Conservation (phyloP, 305 asterid genomes). For the Fraxinus xanthoxyloides region DNA sequence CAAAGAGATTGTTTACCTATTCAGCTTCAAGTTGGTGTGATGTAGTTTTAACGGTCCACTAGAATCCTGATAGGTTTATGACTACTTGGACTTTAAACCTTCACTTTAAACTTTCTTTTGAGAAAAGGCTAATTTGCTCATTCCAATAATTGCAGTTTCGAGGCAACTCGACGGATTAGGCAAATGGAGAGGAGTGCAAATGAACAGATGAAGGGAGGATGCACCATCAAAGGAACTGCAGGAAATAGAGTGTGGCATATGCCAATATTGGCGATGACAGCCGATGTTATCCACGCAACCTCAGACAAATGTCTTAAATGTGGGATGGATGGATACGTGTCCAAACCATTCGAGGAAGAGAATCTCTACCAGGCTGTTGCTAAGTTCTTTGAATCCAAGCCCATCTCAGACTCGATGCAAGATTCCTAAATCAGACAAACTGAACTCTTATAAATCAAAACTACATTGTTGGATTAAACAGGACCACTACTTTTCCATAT, state of each 20-base stretch:
- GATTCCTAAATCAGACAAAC: conserved; percentile 1
- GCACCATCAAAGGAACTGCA: conserved; percentile 20
- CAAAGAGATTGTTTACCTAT: not conserved
- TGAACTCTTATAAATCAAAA: not conserved
- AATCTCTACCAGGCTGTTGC: conserved; percentile 74
- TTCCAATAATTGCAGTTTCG: conserved; percentile 49
- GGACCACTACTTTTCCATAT: conserved; percentile 38
- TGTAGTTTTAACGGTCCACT: not conserved
- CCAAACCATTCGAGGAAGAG: conserved; percentile 87
- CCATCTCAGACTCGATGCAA: conserved; percentile 19
- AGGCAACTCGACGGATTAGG: conserved; percentile 76
- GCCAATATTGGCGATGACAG: conserved; percentile 89
- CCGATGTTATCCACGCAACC: conserved; percentile 84
- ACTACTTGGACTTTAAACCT: not conserved
- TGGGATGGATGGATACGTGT: conserved; percentile 90
- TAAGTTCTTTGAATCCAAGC: conserved; percentile 60
- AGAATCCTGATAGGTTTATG: not conserved
- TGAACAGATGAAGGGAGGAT: conserved; percentile 31
- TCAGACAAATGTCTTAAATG: conserved; percentile 60
- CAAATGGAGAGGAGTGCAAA: conserved; percentile 64
- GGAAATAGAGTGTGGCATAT: conserved; percentile 49
- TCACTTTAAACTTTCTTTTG: too few species aligned
- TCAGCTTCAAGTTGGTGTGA: not conserved
- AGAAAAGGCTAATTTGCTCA: not conserved
- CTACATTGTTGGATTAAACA: not conserved